Evolutionary conservation across 2,329 filamentous ascomycete genomes (phyloP).

Genomic region (Purpureocillium takamizusanense): DNA sequence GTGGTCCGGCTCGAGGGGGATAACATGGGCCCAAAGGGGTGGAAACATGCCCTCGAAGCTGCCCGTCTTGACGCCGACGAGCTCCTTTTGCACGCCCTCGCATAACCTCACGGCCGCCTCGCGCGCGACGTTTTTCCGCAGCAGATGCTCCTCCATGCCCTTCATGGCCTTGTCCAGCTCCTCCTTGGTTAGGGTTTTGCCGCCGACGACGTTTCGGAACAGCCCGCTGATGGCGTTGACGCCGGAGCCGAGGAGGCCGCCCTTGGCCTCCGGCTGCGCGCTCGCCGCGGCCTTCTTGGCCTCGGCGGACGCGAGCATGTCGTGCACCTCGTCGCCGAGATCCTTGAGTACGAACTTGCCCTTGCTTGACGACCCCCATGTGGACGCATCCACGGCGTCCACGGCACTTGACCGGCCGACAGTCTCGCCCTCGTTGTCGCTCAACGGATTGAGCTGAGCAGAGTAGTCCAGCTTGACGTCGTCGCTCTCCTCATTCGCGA

Average conservation of each 20-base stretch:
- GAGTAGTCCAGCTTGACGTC: conserved; percentile 84
- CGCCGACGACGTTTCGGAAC: conserved; percentile 90
- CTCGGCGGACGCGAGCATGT: conserved; percentile 75
- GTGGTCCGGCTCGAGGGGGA: too few relatives aligned
- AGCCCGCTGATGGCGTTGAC: conserved; percentile 78
- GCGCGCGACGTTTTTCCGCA: conserved; percentile 92
- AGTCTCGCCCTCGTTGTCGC: conserved; percentile 42
- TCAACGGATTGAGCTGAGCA: conserved; percentile 43
- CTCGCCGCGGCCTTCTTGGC: conserved; percentile 42
- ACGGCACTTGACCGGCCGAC: conserved; percentile 48
- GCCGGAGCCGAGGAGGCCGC: conserved; percentile 67
- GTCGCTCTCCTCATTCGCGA: conserved; percentile 69
- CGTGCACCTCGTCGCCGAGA: conserved; percentile 85
- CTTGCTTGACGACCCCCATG: conserved; percentile 80
- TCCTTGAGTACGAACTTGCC: conserved; percentile 93
- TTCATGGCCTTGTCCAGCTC: conserved; percentile 90
- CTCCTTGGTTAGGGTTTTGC: conserved; percentile 80
- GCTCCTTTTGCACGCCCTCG: conserved; percentile 81
- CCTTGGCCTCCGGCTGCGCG: conserved; percentile 37
- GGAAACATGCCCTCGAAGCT: conserved; percentile 63
- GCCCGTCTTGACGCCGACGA: conserved; percentile 83
- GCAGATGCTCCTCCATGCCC: conserved; percentile 88
- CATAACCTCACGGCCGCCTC: conserved; percentile 89
- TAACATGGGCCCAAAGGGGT: too few relatives aligned
- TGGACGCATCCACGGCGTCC: conserved; percentile 66